Conservation (phyloP, 495 filamentous ascomycete genomes). For the Hypomontagnella monticulosa region DNA sequence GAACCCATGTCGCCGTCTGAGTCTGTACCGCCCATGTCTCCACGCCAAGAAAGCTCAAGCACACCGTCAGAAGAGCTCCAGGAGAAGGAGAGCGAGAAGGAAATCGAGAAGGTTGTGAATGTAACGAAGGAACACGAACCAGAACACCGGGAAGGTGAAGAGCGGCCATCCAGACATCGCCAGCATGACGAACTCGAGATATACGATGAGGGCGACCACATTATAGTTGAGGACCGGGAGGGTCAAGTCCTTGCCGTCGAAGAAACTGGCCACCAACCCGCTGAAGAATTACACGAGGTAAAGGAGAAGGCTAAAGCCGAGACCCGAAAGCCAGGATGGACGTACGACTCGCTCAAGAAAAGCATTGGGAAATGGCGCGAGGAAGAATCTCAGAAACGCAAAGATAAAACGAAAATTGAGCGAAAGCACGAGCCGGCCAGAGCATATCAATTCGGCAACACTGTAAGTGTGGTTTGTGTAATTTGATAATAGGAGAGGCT, state of each 20-base stretch:
- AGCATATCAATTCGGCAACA: conserved; percentile 95
- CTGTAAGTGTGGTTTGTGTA: conserved; percentile 55
- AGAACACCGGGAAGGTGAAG: conserved; percentile 43
- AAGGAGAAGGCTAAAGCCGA: conserved; percentile 43
- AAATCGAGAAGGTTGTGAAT: conserved; percentile 29
- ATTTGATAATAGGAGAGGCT: not conserved
- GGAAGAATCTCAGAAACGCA: conserved; percentile 67
- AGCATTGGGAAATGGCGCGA: conserved; percentile 64
- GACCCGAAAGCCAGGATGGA: conserved; percentile 55
- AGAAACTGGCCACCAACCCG: conserved; percentile 38
- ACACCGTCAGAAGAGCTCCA: conserved; percentile 27
- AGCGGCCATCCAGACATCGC: conserved; percentile 34
- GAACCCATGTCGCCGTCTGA: conserved; percentile 41
- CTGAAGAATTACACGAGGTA: conserved; percentile 12
- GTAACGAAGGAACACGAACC: conserved; percentile 39
- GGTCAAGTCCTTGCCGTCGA: conserved; percentile 78
- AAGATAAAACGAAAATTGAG: conserved; percentile 61
- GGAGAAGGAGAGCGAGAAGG: conserved; percentile 34
- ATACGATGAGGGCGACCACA: conserved; percentile 83
- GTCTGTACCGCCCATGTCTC: conserved; percentile 29
- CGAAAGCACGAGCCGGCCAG: conserved; percentile 71
- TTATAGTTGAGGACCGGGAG: conserved; percentile 86
- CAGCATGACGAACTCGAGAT: conserved; percentile 64
- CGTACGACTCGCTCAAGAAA: conserved; percentile 54
- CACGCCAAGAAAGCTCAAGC: conserved; percentile 42